phyloP scores from a whole-genome alignment of 1,284 basidiomycete genomes.

The Anthracocystis setariae region DNA sequence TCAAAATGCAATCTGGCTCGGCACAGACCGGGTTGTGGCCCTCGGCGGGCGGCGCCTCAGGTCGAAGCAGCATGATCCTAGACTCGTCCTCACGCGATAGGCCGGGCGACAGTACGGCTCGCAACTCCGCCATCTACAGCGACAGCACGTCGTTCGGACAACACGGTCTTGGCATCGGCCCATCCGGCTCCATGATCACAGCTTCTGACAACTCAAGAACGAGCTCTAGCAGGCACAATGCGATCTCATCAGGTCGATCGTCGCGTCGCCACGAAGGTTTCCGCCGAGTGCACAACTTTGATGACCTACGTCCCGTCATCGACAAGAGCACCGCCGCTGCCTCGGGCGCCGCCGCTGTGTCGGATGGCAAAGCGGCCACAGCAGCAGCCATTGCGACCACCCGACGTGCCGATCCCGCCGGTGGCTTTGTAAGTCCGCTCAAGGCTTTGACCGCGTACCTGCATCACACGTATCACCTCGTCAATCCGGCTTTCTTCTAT shows the following conservation, averaged over 20 bases:
- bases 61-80: conserved; percentile 42
- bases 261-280: conserved; percentile 55
- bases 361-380: conserved; percentile 48
- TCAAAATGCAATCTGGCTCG: conserved; percentile 4
- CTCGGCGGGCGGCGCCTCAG: conserved; percentile 7
- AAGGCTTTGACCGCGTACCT: conserved; percentile 66
- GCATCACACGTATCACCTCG: conserved; percentile 67
- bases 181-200: conserved; percentile 37
- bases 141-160: conserved; percentile 29
- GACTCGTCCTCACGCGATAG: conserved; percentile 26
- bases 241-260: conserved; percentile 15
- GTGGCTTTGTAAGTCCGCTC: conserved; percentile 65
- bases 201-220: conserved; percentile 48
- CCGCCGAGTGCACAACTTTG: conserved; percentile 57
- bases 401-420: conserved; percentile 62
- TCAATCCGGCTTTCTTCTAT: conserved; percentile 67
- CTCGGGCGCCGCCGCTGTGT: conserved; percentile 43
- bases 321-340: conserved; percentile 49
- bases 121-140: conserved; percentile 39
- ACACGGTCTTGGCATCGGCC: conserved; percentile 41
- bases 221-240: conserved; percentile 16
- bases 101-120: conserved; percentile 28
- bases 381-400: conserved; percentile 42
- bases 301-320: conserved; percentile 57
- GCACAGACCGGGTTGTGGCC: conserved; percentile 28